A percentile compares a stretch with the other conserved stretches of the same genome.
These are phyloP conservation scores for Geotrichum ghanense DNA, from an alignment of 805 yeast genomes.

Conservation along the genomic window DNA sequence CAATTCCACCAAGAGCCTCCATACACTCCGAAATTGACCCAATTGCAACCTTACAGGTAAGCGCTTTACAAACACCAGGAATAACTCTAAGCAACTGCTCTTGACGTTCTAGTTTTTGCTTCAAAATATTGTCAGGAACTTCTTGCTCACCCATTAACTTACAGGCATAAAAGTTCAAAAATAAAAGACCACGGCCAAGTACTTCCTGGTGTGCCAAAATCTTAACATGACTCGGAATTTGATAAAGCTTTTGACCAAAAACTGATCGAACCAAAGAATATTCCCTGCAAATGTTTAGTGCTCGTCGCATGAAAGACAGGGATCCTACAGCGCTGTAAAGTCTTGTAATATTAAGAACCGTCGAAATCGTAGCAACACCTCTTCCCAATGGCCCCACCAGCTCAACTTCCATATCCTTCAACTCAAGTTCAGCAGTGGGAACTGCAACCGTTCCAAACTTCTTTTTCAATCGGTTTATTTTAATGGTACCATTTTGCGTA, in stretches of 20 bases:
- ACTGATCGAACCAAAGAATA: slow-evolving; percentile 20
- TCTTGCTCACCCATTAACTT: slow-evolving; percentile 19
- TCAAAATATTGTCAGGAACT: no score
- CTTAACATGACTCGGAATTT: slow-evolving; percentile 19
- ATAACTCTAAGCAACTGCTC: slow-evolving; percentile 15
- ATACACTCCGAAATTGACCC: slow-evolving; percentile 23
- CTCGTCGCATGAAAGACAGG: slow-evolving; percentile 16
- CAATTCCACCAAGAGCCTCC: slow-evolving; percentile 25
- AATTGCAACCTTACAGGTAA: slow-evolving; percentile 17
- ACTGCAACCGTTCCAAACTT: slow-evolving; percentile 24
- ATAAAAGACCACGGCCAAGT: slow-evolving; percentile 14
- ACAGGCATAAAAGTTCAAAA: slow-evolving; percentile 16
- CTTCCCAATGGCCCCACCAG: slow-evolving; percentile 14
- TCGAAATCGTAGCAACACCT: slow-evolving; percentile 21
- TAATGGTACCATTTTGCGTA: slow-evolving; percentile 18
- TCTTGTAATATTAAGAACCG: slow-evolving; percentile 22
- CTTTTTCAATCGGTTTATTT: slow-evolving; percentile 19
- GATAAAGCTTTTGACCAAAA: slow-evolving; percentile 16
- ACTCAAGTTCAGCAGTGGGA: slow-evolving; percentile 24
- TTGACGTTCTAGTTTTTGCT: slow-evolving; percentile 10
- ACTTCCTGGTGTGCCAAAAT: slow-evolving; percentile 19
- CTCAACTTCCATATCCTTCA: slow-evolving; percentile 15
- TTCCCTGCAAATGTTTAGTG: slow-evolving; percentile 16
- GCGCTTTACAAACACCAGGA: slow-evolving; percentile 21
- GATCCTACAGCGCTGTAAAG: slow-evolving; percentile 18